Evolutionary conservation across 164 flowering plant species (phyloP), one percentile per base, ranked within the genome.

Genomic region (Piper betle): DNA sequence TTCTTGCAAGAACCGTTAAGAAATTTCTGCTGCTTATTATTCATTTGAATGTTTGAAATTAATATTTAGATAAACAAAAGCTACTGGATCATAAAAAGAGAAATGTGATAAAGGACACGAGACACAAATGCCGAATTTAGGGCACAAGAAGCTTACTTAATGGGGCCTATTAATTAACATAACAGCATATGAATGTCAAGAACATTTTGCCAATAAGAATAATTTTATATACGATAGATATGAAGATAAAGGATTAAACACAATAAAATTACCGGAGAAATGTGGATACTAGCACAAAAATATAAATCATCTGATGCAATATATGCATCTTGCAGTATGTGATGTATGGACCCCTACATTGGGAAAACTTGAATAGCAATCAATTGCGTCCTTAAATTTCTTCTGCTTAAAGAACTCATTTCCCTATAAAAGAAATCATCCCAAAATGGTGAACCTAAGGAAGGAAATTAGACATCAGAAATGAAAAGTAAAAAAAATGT

Each of bases 341-440:
- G 6, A 6, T 8, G 50, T 43, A 10, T 7, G 12, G 12, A 43
- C 12, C 1, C 12, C 50, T 43, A 15, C 12, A 15, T 8, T 8
- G 50, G 50, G 12, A 43, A n/a, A n/a, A n/a, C 89, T 84, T 56
- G 99, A 93, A 68, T 93, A 90, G 72, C 97, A 88, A 18, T 93
- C 97, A 69, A 88, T 81, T 41, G 97, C 94, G 69, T 90, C 84
- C 50, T 80, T 84, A 70, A 73, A 93, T 67, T 93, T 93, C 73
- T 86, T 93, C 71, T 86, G 87, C 84, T 93, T 93, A 66, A 90
- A 93, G 73, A 66, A 84, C 70, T 87, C 97, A 68, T 93, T 90
- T 1, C 99, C 99, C 98, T 92, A 70, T 48, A 64, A 38, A 17
- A 16, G 39, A 40, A 7, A 20, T 56, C n/a, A 46, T 55, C 37